These are phyloP conservation scores for Myxozyma sirexii DNA, from an alignment of 805 yeast species.

Conservation along the genomic window DNA sequence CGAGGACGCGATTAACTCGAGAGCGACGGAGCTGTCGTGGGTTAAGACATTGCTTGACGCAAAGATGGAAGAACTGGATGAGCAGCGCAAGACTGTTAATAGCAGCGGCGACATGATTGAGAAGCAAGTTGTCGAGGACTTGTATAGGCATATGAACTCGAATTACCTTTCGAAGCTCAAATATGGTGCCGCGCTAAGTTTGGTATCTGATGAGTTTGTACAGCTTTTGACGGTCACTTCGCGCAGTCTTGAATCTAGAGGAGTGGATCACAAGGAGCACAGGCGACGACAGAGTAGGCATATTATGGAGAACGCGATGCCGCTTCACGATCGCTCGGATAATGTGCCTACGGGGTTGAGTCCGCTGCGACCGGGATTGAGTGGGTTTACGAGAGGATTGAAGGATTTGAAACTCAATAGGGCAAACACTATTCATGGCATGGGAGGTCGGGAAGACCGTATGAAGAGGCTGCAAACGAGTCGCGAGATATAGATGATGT, in stretches of 20 bases:
- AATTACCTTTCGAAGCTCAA: conserved; percentile 20
- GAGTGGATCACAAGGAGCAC: conserved; percentile 16
- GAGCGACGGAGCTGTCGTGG: conserved; percentile 31
- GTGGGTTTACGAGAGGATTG: conserved; percentile 15
- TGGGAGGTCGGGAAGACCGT: conserved; percentile 1
- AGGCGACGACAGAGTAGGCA: conserved; percentile 20
- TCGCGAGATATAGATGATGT: neutral
- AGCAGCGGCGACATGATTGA: conserved; percentile 5
- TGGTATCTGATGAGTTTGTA: conserved; percentile 26
- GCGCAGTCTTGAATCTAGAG: conserved; percentile 10
- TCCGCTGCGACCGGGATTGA: neutral
- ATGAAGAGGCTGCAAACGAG: conserved; percentile 3
- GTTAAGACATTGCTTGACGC: conserved; percentile 21
- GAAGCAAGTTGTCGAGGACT: neutral
- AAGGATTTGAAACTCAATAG: conserved; percentile 23
- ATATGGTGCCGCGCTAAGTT: conserved; percentile 27
- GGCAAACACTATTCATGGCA: conserved; percentile 21
- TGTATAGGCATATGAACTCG: conserved; percentile 17
- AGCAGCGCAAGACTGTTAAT: conserved; percentile 12
- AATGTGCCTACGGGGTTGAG: conserved; percentile 11
- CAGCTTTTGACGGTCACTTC: conserved; percentile 7
- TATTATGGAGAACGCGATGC: conserved; percentile 20
- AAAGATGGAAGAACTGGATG: conserved; percentile 25
- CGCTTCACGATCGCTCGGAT: conserved; percentile 17
- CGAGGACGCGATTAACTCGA: conserved; percentile 17